Percentiles rank a stretch among this genome's conserved stretches.
Conservation (phyloP, 148 eudicot genomes). For the Vaccinium vitisidaea region DNA sequence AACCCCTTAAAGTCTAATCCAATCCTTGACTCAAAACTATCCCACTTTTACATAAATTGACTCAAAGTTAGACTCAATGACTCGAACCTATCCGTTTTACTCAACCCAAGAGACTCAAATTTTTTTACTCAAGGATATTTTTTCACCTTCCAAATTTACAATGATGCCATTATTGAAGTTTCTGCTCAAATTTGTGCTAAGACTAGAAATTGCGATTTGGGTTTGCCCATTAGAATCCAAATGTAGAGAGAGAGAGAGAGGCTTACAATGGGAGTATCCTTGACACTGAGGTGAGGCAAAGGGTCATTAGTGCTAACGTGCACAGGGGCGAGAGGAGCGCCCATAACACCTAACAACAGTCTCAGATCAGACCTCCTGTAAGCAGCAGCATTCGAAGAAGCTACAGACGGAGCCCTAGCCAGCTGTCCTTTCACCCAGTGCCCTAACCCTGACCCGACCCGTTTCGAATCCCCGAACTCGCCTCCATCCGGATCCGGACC, state of each 20-base stretch:
- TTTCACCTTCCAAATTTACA: neutral
- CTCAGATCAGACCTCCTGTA: constrained; percentile 46
- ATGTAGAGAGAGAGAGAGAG: neutral
- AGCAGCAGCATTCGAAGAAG: constrained; percentile 6
- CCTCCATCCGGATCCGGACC: constrained; percentile 72
- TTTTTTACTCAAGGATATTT: neutral
- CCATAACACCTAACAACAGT: constrained; percentile 50
- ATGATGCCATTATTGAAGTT: neutral
- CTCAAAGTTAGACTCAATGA: neutral
- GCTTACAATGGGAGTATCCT: constrained; percentile 59
- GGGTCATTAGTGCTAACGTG: constrained; percentile 43
- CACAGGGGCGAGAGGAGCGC: constrained; percentile 58
- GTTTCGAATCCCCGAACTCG: constrained; percentile 43
- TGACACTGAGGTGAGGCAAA: constrained; percentile 49
- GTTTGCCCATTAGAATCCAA: neutral
- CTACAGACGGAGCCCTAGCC: constrained; percentile 33
- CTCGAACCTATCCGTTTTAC: neutral
- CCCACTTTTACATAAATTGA: no score
- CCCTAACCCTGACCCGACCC: constrained; percentile 41
- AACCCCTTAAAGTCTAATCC: no score
- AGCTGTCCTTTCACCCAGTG: constrained; percentile 35
- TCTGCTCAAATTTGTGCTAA: neutral
- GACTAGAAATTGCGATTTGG: neutral
- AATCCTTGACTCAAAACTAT: no score
- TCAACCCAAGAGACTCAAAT: neutral